Conservation (phyloP, 2,329 filamentous ascomycete genomes). For the Didymella exigua region DNA sequence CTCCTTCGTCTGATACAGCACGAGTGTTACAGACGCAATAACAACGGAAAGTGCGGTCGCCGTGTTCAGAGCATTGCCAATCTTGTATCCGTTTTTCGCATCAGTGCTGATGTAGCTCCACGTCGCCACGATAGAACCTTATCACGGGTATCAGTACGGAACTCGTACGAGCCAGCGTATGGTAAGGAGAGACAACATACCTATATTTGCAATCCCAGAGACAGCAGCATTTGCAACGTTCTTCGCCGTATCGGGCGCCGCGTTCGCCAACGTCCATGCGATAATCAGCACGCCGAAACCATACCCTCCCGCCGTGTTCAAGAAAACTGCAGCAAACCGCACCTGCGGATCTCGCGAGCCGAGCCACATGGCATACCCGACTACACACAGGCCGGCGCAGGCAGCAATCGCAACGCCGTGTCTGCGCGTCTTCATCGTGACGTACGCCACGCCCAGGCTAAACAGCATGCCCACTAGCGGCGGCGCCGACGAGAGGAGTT, state of each 20-base stretch:
- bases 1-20: not conserved
- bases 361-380: not conserved
- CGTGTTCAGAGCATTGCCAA: not conserved
- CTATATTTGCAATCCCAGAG: not conserved
- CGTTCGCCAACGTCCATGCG: not conserved
- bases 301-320: not conserved
- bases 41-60: not conserved
- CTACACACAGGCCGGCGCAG: not conserved
- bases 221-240: not conserved
- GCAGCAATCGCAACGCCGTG: not conserved
- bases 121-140: not conserved
- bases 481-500: not conserved
- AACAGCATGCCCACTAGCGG: not conserved
- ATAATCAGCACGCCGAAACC: not conserved
- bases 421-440: conserved; percentile 1
- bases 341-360: not conserved
- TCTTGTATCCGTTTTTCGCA: not conserved
- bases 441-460: not conserved
- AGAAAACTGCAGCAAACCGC: not conserved
- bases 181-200: not conserved
- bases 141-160: not conserved
- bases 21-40: not conserved
- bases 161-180: too few species aligned
- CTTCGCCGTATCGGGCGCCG: not conserved
- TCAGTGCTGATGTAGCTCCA: conserved; percentile 3